phyloP scores from a whole-genome alignment of 495 filamentous ascomycete species.

The Daldinia decipiens region DNA sequence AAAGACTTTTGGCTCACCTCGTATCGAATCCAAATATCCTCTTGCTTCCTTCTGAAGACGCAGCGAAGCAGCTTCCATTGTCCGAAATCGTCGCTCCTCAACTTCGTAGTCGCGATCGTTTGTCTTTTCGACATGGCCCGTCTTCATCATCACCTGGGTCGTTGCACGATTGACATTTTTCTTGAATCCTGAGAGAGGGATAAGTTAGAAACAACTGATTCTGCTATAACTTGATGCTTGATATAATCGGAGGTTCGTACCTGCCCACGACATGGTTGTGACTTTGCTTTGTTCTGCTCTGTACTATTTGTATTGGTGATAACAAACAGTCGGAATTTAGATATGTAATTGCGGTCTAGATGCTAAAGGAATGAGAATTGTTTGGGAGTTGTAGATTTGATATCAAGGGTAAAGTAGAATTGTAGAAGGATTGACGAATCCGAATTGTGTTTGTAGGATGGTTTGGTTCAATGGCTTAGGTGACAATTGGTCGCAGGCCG shows the following conservation, averaged over 20 bases:
- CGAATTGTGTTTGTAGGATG: constrained; percentile 25
- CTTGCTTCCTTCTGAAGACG: constrained; percentile 97
- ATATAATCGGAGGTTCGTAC: constrained; percentile 49
- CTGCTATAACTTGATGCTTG: constrained; percentile 2
- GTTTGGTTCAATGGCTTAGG: constrained; percentile 17
- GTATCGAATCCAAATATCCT: constrained; percentile 92
- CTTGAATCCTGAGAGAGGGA: constrained; percentile 79
- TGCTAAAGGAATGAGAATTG: not conserved
- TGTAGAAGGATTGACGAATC: constrained; percentile 28
- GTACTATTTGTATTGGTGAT: not conserved
- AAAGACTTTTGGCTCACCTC: constrained; percentile 67
- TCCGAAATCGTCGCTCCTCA: constrained; percentile 94
- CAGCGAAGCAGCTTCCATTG: constrained; percentile 92
- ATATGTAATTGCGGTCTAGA: not conserved
- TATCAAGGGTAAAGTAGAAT: constrained; percentile 14
- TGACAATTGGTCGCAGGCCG: constrained; percentile 20
- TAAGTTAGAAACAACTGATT: constrained; percentile 15
- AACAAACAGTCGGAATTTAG: not conserved
- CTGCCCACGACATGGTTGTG: constrained; percentile 69
- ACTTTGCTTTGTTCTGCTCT: constrained; percentile 22
- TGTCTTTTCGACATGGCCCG: constrained; percentile 96
- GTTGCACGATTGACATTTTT: constrained; percentile 98
- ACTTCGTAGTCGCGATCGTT: constrained; percentile 99
- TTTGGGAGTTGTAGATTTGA: constrained; percentile 7
- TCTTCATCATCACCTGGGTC: constrained; percentile 99